A percentile compares a stretch with the other conserved stretches of the same genome.
Evolutionary conservation across 768 basidiomycete species (phyloP).

Genomic region (Trametes cubensis): DNA sequence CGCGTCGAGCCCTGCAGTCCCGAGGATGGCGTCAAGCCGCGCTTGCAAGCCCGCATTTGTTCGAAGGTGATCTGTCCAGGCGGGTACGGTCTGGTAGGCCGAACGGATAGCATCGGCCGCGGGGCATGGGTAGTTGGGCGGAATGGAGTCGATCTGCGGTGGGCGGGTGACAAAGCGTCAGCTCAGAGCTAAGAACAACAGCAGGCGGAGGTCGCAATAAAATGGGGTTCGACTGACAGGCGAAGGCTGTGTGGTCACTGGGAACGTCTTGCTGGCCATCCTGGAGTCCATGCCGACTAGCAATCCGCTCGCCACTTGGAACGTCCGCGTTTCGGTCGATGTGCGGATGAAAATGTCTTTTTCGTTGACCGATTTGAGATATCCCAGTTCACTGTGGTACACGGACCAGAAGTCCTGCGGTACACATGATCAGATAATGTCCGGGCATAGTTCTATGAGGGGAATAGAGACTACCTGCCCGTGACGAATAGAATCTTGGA

Average conservation of each 20-base stretch:
- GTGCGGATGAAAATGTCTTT: slow-evolving; percentile 47
- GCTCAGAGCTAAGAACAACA: not conserved
- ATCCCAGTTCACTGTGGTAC: slow-evolving; percentile 41
- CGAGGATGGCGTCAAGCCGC: slow-evolving; percentile 42
- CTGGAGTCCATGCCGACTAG: slow-evolving; percentile 48
- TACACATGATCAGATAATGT: not conserved
- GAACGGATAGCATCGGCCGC: slow-evolving; percentile 43
- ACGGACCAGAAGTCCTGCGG: slow-evolving; percentile 51
- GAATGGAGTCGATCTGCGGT: slow-evolving; percentile 50
- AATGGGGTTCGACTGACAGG: slow-evolving; percentile 34
- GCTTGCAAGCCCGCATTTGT: slow-evolving; percentile 31
- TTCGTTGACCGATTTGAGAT: slow-evolving; percentile 39
- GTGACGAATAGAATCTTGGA: slow-evolving; percentile 46
- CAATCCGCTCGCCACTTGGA: slow-evolving; percentile 49
- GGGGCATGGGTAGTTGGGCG: slow-evolving; percentile 47
- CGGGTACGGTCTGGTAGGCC: slow-evolving; percentile 47
- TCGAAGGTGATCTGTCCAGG: slow-evolving; percentile 43
- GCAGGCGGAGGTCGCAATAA: no score
- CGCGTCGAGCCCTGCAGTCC: slow-evolving; percentile 42
- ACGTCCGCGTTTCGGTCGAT: slow-evolving; percentile 48
- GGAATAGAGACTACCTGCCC: slow-evolving; percentile 37
- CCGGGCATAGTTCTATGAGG: not conserved
- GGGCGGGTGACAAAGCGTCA: not conserved
- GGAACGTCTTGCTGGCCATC: slow-evolving; percentile 37
- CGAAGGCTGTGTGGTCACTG: slow-evolving; percentile 45